A percentile compares a stretch with the other conserved stretches of the same genome.
These are phyloP conservation scores for Glaciozyma antarctica DNA, from an alignment of 768 basidiomycete species.

Conservation along the genomic window DNA sequence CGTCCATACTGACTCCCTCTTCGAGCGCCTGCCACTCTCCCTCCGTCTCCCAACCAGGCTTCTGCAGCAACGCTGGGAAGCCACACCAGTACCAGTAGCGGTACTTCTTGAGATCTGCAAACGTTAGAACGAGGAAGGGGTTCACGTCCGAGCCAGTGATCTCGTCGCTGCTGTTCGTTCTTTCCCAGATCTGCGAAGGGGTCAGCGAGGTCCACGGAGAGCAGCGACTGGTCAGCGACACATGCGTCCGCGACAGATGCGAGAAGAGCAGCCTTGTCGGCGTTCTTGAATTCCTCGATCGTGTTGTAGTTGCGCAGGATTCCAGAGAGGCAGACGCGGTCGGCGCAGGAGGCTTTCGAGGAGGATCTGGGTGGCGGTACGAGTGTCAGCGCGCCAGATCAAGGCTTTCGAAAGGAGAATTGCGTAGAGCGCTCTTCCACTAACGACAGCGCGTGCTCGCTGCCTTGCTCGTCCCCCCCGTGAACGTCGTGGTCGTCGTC, in stretches of 20 bases:
- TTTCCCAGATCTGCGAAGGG: constrained; percentile 56
- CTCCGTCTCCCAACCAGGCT: constrained; percentile 47
- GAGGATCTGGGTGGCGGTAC: neutral
- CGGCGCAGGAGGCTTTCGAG: neutral
- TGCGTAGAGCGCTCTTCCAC: neutral
- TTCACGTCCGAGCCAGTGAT: constrained; percentile 44
- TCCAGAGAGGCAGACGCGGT: constrained; percentile 49
- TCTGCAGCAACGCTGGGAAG: constrained; percentile 81
- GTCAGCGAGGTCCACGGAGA: neutral
- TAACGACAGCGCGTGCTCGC: no score
- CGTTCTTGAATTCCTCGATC: constrained; percentile 85
- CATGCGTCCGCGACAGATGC: constrained; percentile 60
- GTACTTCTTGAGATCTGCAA: constrained; percentile 96
- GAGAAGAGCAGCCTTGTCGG: constrained; percentile 80
- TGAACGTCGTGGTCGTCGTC: no score
- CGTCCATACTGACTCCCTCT: neutral
- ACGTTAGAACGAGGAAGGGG: constrained; percentile 81
- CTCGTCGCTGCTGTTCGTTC: neutral
- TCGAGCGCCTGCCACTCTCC: constrained; percentile 1
- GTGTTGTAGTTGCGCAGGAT: constrained; percentile 91
- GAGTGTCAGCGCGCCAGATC: neutral
- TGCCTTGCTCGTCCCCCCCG: no score
- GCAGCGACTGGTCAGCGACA: constrained; percentile 35
- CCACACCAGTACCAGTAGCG: constrained; percentile 97
- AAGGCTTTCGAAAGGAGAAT: neutral